Conservation (phyloP, 2,329 filamentous ascomycete species). For the Pseudogymnoascus sp. region DNA sequence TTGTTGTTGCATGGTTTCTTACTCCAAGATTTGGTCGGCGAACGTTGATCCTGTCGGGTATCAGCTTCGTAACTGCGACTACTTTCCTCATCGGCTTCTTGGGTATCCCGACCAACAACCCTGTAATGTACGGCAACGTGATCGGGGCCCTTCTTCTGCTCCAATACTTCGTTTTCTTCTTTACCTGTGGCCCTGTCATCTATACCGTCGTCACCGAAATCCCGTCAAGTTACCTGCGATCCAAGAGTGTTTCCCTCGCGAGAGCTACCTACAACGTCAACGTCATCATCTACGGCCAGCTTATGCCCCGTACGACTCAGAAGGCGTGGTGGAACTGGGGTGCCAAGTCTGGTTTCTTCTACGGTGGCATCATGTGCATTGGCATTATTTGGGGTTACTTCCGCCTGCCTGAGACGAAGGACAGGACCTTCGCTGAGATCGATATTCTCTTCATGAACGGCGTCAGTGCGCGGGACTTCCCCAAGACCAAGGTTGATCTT, state of each 20-base stretch:
- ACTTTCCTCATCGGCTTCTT: constrained; percentile 24
- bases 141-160: constrained; percentile 35
- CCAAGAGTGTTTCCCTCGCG: constrained; percentile 36
- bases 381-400: constrained; percentile 39
- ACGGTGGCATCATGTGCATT: constrained; percentile 32
- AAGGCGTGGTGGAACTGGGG: constrained; percentile 29
- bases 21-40: constrained; percentile 21
- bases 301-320: constrained; percentile 25
- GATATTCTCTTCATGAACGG: constrained; percentile 38
- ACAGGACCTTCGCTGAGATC: constrained; percentile 37
- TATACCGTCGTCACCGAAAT: constrained; percentile 37
- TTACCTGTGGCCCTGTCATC: constrained; percentile 37
- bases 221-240: constrained; percentile 35
- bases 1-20: constrained; percentile 23
- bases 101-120: constrained; percentile 16
- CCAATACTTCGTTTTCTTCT: constrained; percentile 35
- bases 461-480: constrained; percentile 36
- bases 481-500: constrained; percentile 29
- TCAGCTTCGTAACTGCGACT: constrained; percentile 19
- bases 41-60: constrained; percentile 21
- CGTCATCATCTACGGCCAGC: constrained; percentile 30
- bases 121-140: constrained; percentile 17
- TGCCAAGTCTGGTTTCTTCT: constrained; percentile 37
- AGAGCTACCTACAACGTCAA: constrained; percentile 34
- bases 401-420: constrained; percentile 39